Evolutionary conservation across 306 rosid genomes (phyloP).

Genomic region (Malus sieversii): DNA sequence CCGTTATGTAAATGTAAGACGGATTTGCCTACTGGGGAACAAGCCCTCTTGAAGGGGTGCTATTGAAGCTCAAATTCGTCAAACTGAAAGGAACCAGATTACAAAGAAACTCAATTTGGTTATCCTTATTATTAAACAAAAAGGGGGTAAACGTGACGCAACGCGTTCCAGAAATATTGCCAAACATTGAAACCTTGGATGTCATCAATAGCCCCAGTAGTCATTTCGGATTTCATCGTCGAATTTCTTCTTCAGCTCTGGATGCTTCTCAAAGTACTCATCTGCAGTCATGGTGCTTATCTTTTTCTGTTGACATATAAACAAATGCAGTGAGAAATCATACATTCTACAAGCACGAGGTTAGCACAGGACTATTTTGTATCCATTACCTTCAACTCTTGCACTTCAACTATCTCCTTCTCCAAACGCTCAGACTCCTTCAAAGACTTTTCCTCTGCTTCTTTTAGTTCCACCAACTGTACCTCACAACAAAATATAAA

Average conservation of each 20-base stretch:
- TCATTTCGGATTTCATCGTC: slow-evolving; percentile 93
- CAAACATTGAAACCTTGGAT: slow-evolving; percentile 11
- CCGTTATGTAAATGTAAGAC: background rate
- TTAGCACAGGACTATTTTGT: background rate
- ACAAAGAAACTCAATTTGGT: slow-evolving; percentile 35
- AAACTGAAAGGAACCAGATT: slow-evolving; percentile 25
- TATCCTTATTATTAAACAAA: slow-evolving; percentile 44
- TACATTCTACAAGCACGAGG: background rate
- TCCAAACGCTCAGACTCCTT: slow-evolving; percentile 93
- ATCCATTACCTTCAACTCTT: slow-evolving; percentile 70
- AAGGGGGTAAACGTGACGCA: slow-evolving; percentile 27
- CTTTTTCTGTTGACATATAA: slow-evolving; percentile 49
- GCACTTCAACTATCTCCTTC: slow-evolving; percentile 75
- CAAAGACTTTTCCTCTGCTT: slow-evolving; percentile 72
- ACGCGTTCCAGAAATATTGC: slow-evolving; percentile 28
- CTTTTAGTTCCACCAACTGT: slow-evolving; percentile 87
- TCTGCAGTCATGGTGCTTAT: slow-evolving; percentile 89
- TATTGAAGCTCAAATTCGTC: slow-evolving; percentile 12
- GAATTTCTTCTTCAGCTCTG: slow-evolving; percentile 82
- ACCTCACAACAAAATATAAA: slow-evolving; percentile 8
- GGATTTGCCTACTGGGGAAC: background rate
- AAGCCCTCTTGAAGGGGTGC: slow-evolving; percentile 1
- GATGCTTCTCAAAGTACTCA: slow-evolving; percentile 87
- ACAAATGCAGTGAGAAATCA: slow-evolving; percentile 16
- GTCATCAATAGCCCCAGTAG: slow-evolving; percentile 81